phyloP scores from a whole-genome alignment of 257 asterid genomes.

The Jacaranda mimosifolia region DNA sequence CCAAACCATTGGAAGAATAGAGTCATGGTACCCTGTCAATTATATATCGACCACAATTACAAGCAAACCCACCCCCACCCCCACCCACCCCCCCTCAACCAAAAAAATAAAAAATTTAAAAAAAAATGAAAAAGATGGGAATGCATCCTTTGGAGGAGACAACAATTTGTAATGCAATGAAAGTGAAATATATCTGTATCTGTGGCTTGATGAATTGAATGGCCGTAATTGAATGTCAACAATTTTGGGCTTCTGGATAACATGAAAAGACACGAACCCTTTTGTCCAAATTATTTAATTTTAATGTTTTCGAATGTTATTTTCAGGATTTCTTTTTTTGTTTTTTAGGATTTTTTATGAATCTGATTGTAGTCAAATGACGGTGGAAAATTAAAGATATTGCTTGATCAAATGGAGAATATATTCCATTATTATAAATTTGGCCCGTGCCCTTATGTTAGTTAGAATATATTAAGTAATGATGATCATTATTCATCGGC shows the following conservation, averaged over 20 bases:
- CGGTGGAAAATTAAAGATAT: slow-evolving; percentile 11
- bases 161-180: slow-evolving; percentile 34
- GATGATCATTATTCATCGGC: not conserved
- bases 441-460: not conserved
- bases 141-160: slow-evolving; percentile 49
- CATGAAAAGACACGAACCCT: slow-evolving; percentile 37
- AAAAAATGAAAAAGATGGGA: not conserved
- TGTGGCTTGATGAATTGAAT: slow-evolving; percentile 38
- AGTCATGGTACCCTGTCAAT: not conserved
- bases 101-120: not conserved
- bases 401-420: not conserved
- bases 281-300: slow-evolving; percentile 6
- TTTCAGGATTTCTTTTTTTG: no score
- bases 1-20: not conserved
- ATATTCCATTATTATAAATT: not conserved
- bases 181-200: slow-evolving; percentile 37
- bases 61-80: not conserved
- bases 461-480: not conserved
- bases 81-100: no score
- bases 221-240: slow-evolving; percentile 41
- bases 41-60: not conserved
- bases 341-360: not conserved
- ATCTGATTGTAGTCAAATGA: slow-evolving; percentile 28
- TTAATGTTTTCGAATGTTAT: not conserved
- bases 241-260: slow-evolving; percentile 49